Evolutionary conservation across 78 protist genomes (phyloP), one percentile per base, ranked within the genome.

Genomic region (Emiliania huxleyi): DNA sequence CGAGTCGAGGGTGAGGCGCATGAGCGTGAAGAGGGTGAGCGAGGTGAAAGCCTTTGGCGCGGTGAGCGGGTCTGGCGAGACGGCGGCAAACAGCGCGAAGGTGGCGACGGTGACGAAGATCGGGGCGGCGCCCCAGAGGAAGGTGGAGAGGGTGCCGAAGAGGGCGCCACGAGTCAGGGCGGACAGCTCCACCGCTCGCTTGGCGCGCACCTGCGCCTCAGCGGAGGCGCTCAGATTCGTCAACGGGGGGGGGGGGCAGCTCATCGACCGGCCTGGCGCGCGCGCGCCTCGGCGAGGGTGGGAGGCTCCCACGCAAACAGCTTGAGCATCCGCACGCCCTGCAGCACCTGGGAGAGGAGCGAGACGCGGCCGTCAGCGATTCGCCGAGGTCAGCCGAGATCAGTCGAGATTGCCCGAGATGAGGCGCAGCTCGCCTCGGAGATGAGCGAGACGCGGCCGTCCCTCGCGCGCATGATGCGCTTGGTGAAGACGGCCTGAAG

Each of bases 321-420:
- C 95, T 96, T 96, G 91, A 93, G 26, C 33, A 90, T 89, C 22
- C 91, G 77, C 40, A 96, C 88, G 15, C 93, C 95, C 75, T 37
- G 48, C 71, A 96, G 71, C 35, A 98, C 88, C 89, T 96, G 95
- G 87, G 91, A 84, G 40, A 87, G 42, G 43, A 71, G 8, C 18
- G 38, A n/a, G 37, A 93, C 84, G 49, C 95, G 92, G 55, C 19
- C 23, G 87, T 93, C 93, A n/a, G n/a, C n/a, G n/a, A n/a, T n/a
- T n/a, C n/a, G n/a, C n/a, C n/a, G n/a, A n/a, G n/a, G n/a, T n/a
- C n/a, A n/a, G n/a, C n/a, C n/a, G n/a, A n/a, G n/a, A n/a, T n/a
- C n/a, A n/a, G n/a, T n/a, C n/a, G n/a, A n/a, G n/a, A n/a, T n/a
- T n/a, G n/a, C n/a, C n/a, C n/a, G n/a, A n/a, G n/a, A n/a, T n/a